These are phyloP conservation scores for Capniomyces stellatus DNA, from an alignment of 371 early-diverging fungal genomes.

Conservation along the genomic window DNA sequence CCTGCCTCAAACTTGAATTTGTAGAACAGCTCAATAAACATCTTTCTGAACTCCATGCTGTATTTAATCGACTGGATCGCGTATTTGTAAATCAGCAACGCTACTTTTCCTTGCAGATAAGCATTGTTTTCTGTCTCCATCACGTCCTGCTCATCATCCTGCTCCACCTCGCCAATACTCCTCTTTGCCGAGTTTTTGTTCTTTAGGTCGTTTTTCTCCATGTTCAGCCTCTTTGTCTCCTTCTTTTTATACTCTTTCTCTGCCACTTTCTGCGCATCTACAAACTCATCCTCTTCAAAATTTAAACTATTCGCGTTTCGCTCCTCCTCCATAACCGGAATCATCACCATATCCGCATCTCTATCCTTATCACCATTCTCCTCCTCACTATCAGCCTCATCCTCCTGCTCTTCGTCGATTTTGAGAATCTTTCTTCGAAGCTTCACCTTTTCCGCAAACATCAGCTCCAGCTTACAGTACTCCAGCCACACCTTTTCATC, in stretches of 20 bases:
- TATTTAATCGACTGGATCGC: constrained; percentile 63
- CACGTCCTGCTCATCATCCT: constrained; percentile 23
- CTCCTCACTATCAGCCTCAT: constrained; percentile 20
- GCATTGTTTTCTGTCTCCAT: constrained; percentile 33
- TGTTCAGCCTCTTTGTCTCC: constrained; percentile 10
- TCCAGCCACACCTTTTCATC: constrained; percentile 63
- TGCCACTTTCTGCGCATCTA: neutral
- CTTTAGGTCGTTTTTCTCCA: no score
- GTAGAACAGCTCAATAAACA: constrained; percentile 46
- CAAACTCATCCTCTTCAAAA: neutral
- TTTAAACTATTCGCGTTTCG: constrained; percentile 9
- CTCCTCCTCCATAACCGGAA: constrained; percentile 29
- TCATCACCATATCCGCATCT: neutral
- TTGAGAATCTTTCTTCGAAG: constrained; percentile 61
- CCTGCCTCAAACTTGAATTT: constrained; percentile 35
- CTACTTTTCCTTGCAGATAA: constrained; percentile 60
- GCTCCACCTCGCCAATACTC: constrained; percentile 15
- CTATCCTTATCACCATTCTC: neutral
- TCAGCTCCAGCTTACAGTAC: constrained; percentile 78
- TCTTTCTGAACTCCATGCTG: constrained; percentile 51
- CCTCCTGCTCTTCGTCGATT: constrained; percentile 28
- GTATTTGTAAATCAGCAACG: constrained; percentile 58
- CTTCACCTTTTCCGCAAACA: constrained; percentile 73
- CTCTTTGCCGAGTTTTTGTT: no score
- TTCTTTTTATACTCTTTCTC: neutral